Evolutionary conservation across 805 yeast genomes (phyloP), one percentile per base, ranked within the genome.

Genomic region (Myxozyma neotropica): DNA sequence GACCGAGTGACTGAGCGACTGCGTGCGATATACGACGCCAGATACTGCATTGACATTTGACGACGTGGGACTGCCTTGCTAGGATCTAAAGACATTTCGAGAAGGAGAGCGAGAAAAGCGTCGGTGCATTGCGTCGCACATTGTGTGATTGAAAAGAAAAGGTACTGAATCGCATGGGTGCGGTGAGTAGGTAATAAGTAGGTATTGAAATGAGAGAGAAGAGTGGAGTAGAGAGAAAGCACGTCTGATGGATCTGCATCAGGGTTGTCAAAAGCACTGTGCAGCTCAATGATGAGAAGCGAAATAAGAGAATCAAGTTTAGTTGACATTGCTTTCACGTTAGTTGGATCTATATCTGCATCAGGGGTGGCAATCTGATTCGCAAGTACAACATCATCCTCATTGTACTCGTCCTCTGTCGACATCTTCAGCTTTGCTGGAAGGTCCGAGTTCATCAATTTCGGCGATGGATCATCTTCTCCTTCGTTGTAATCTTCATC

Each of bases 141-240:
- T 72, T 92, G 97, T 7, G 96, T 83, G 24, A 87, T 79, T 64
- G 85, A 85, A 74, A 93, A 93, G 72, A 92, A 73, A 26, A 92
- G 76, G 70, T 88, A 93, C 73, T 93, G 99, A 23, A 89, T 85
- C 42, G 91, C 86, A 69, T 89, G 84, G 12, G 98, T 93, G 72
- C 87, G 87, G 73, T 92, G 96, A 1, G 99, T 94, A 24, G 97
- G 95, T 61, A 93, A 77, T 40, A 94, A 82, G 67, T 89, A 94
- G 1, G 90, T 80, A 69, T 84, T 85, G 79, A 93, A 93, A 26
- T 89, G 77, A 1, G 92, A 82, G 0, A 88, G 82, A 57, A 94
- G 76, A 1, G 89, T 86, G 66, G 86, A 86, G 75, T 86, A 93
- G 15, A 89, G 75, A 13, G 79, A 74, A 6, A 89, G 81, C 1